Evolutionary conservation across 192 early-diverging fungal genomes (phyloP).

Genomic region (Podila clonocystis): DNA sequence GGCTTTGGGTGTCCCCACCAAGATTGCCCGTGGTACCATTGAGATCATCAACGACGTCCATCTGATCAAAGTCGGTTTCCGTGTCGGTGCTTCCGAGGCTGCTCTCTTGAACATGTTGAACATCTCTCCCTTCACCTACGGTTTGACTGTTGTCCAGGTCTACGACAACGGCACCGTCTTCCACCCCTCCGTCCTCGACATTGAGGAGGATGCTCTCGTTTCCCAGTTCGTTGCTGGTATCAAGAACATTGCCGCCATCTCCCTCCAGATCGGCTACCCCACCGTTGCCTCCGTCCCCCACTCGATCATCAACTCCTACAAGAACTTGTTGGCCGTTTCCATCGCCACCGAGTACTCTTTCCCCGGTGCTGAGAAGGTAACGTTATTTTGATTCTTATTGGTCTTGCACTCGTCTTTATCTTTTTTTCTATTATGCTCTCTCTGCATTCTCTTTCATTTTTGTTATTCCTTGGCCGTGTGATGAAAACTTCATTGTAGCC

Average conservation of each 20-base stretch:
- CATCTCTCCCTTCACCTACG: constrained; percentile 99
- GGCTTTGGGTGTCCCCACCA: constrained; percentile 99
- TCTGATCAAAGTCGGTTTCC: constrained; percentile 87
- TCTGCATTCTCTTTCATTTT: constrained; percentile 2
- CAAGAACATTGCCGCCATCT: constrained; percentile 82
- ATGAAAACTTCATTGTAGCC: constrained; percentile 55
- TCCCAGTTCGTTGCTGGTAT: constrained; percentile 75
- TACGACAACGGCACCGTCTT: constrained; percentile 94
- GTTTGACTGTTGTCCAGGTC: constrained; percentile 92
- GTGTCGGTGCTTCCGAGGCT: constrained; percentile 99
- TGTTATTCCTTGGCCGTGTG: constrained; percentile 42
- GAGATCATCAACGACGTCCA: constrained; percentile 98
- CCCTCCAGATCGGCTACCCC: constrained; percentile 81
- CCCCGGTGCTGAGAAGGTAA: constrained; percentile 83
- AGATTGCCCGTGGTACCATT: constrained; percentile 99
- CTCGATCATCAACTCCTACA: constrained; percentile 97
- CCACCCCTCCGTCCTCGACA: constrained; percentile 88
- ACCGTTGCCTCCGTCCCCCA: constrained; percentile 93
- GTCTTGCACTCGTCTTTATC: background rate
- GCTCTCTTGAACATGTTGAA: constrained; percentile 99
- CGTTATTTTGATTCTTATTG: background rate
- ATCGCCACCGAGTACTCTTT: constrained; percentile 93
- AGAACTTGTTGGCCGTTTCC: constrained; percentile 93
- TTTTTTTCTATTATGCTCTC: constrained; percentile 10
- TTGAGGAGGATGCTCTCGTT: constrained; percentile 79